Percentiles rank a stretch among this genome's conserved stretches.
phyloP scores from a whole-genome alignment of 306 rosid genomes.

The Quercus gilva region DNA sequence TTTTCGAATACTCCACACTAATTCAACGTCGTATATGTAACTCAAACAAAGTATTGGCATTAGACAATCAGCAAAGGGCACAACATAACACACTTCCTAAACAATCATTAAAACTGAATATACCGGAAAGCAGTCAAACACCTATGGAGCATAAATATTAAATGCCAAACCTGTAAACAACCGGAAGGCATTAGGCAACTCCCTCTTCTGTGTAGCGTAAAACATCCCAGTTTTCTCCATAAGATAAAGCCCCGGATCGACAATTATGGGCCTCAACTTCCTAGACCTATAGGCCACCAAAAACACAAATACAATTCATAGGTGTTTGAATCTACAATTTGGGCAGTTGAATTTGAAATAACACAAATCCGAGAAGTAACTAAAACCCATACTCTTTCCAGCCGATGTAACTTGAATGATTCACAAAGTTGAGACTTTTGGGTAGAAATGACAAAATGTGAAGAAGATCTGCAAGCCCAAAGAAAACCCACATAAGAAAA shows the following conservation, averaged over 20 bases:
- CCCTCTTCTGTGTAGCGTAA: slow-evolving; percentile 88
- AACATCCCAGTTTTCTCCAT: slow-evolving; percentile 82
- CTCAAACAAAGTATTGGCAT: neutral
- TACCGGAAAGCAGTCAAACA: neutral
- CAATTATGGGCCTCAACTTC: slow-evolving; percentile 78
- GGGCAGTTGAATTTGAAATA: no score
- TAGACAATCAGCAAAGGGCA: neutral
- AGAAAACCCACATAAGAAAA: slow-evolving; percentile 9
- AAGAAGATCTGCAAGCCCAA: slow-evolving; percentile 65
- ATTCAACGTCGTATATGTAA: neutral
- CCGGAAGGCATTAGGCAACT: slow-evolving; percentile 75
- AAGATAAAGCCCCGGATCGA: slow-evolving; percentile 95
- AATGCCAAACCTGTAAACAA: slow-evolving; percentile 67
- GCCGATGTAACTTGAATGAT: slow-evolving; percentile 92
- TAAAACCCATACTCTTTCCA: slow-evolving; percentile 83
- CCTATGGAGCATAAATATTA: neutral
- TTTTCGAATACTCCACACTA: neutral
- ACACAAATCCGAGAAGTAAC: slow-evolving; percentile 1
- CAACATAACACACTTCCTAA: neutral
- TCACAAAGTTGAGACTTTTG: slow-evolving; percentile 79
- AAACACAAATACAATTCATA: neutral
- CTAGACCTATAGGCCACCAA: slow-evolving; percentile 44
- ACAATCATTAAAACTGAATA: slow-evolving; percentile 9
- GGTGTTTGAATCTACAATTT: no score
- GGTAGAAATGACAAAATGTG: slow-evolving; percentile 91